Percentiles rank a stretch among this genome's conserved stretches.
Evolutionary conservation across 2,329 filamentous ascomycete genomes (phyloP).

Genomic region (Trichothecium roseum): DNA sequence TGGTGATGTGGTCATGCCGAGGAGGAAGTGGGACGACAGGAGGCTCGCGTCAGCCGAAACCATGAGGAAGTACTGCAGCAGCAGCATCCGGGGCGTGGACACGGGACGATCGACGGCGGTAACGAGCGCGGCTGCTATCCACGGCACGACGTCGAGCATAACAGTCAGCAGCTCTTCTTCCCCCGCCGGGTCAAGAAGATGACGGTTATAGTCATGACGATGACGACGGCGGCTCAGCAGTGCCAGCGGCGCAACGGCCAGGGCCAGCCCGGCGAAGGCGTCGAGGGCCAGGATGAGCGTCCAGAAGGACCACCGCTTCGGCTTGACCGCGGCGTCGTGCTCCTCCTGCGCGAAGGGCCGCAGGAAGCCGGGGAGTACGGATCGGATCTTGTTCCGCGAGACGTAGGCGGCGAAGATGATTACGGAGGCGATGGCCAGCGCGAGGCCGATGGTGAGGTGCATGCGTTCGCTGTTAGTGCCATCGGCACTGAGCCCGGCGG

Average conservation of each 20-base stretch:
- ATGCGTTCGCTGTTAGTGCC: conserved; percentile 4
- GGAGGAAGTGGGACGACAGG: conserved; percentile 19
- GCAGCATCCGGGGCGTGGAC: conserved; percentile 28
- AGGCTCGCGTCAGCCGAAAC: conserved; percentile 18
- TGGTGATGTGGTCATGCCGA: too few species aligned
- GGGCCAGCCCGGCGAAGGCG: conserved; percentile 21
- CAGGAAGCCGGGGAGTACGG: conserved; percentile 26
- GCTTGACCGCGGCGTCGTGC: conserved; percentile 8
- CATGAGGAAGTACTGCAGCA: conserved; percentile 26
- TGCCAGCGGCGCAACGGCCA: conserved; percentile 20
- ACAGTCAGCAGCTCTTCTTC: too few species aligned
- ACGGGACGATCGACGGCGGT: conserved; percentile 26
- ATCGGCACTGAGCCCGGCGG: conserved; percentile 1
- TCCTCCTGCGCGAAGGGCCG: conserved; percentile 32
- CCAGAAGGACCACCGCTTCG: conserved; percentile 27
- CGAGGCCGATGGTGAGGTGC: conserved; percentile 10
- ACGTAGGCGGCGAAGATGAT: conserved; percentile 18
- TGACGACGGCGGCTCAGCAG: too few species aligned
- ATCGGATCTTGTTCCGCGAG: conserved; percentile 6
- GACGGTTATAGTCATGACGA: too few species aligned
- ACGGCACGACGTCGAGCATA: conserved; percentile 28
- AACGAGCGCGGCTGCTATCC: conserved; percentile 25
- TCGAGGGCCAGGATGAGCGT: conserved; percentile 22
- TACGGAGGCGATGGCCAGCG: conserved; percentile 15
- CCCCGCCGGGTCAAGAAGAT: too few species aligned